A percentile compares a stretch with the other conserved stretches of the same genome.
Evolutionary conservation across 768 basidiomycete species (phyloP).

Genomic region (Podaxis pistillaris): DNA sequence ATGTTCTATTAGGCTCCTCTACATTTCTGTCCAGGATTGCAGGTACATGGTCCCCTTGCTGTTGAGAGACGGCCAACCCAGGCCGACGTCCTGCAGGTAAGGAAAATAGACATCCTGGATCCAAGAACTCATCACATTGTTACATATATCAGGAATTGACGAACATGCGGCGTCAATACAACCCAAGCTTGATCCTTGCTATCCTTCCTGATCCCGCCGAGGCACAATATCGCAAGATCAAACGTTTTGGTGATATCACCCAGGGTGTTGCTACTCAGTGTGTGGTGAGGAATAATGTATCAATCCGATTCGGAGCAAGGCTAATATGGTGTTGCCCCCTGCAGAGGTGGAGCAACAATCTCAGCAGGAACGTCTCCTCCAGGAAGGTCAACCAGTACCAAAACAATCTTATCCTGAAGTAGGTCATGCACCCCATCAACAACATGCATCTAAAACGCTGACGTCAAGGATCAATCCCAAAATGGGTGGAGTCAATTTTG

Average conservation of each 20-base stretch:
- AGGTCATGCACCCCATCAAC: constrained; percentile 10
- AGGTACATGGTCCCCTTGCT: not conserved
- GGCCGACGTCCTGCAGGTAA: constrained; percentile 3
- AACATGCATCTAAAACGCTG: not conserved
- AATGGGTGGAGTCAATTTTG: constrained; percentile 49
- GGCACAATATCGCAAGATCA: constrained; percentile 27
- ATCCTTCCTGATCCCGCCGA: constrained; percentile 30
- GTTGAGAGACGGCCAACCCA: constrained; percentile 3
- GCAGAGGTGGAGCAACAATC: constrained; percentile 11
- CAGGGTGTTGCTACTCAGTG: constrained; percentile 65
- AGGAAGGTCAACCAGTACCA: constrained; percentile 46
- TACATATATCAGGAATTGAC: constrained; percentile 13
- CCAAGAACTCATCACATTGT: too few relatives aligned
- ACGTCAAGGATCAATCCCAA: constrained; percentile 49
- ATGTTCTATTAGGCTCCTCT: not conserved
- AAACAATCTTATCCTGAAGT: constrained; percentile 60
- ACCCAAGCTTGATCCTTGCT: constrained; percentile 24
- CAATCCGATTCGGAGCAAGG: not conserved
- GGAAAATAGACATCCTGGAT: not conserved
- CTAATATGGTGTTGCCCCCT: not conserved
- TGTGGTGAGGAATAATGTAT: constrained; percentile 37
- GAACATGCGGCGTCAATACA: constrained; percentile 1
- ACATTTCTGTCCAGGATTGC: constrained; percentile 1
- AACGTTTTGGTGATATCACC: constrained; percentile 38
- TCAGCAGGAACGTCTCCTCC: constrained; percentile 6